Conservation (phyloP, 345 rosid species). For the Citrus hindsii region DNA sequence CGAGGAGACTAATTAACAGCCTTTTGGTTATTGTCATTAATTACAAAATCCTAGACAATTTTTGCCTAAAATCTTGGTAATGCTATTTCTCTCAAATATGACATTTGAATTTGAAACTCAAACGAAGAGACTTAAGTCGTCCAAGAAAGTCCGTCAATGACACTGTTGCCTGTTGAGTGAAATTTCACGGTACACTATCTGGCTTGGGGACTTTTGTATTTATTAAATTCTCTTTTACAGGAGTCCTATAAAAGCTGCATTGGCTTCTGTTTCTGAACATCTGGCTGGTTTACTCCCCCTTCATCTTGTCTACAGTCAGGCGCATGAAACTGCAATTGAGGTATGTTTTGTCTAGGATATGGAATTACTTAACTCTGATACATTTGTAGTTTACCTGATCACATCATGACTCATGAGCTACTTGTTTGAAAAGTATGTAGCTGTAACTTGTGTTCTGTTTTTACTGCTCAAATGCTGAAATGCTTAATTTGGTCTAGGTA, state of each 20-base stretch:
- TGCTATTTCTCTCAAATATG: not conserved
- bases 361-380: not conserved
- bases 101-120: not conserved
- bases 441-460: not conserved
- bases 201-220: not conserved
- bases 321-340: constrained; percentile 96
- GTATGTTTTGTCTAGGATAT: constrained; percentile 30
- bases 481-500: not conserved
- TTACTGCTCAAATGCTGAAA: not conserved
- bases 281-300: constrained; percentile 96
- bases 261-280: constrained; percentile 94
- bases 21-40: not conserved
- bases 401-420: not conserved
- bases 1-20: not conserved
- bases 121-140: not conserved
- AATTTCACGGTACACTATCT: not conserved
- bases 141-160: not conserved
- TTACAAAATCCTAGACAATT: not conserved
- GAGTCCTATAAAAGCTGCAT: constrained; percentile 84
- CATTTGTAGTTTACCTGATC: not conserved
- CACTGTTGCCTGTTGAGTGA: not conserved
- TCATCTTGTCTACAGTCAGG: constrained; percentile 92
- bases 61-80: not conserved
- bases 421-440: not conserved
- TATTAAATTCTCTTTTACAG: constrained; percentile 27